A percentile compares a stretch with the other conserved stretches of the same genome.
Conservation (phyloP, 2,329 filamentous ascomycete species). For the Fusarium sulawesiense region DNA sequence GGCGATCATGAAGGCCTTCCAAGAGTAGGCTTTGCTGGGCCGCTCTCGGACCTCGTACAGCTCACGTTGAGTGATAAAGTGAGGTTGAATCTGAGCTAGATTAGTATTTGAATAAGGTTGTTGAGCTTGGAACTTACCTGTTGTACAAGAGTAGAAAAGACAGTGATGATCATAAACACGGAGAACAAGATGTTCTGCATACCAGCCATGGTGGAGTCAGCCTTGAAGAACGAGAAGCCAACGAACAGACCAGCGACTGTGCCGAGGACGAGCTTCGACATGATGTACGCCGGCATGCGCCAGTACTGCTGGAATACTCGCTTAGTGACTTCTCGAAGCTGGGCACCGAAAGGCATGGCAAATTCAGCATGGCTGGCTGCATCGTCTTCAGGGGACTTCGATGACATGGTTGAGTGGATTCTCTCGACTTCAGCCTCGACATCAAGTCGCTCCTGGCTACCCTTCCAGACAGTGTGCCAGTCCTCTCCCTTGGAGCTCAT, state of each 20-base stretch:
- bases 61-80: conserved; percentile 78
- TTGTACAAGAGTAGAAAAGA: conserved; percentile 77
- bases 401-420: conserved; percentile 64
- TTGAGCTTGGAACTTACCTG: conserved; percentile 54
- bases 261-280: conserved; percentile 74
- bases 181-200: conserved; percentile 80
- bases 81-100: conserved; percentile 71
- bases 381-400: conserved; percentile 32
- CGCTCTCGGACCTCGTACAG: conserved; percentile 83
- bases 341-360: conserved; percentile 76
- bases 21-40: conserved; percentile 79
- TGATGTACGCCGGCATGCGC: conserved; percentile 82
- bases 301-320: conserved; percentile 87
- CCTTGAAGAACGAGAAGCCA: conserved; percentile 76
- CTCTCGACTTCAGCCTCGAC: conserved; percentile 71
- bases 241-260: conserved; percentile 75
- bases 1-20: conserved; percentile 77
- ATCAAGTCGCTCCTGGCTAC: conserved; percentile 61
- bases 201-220: conserved; percentile 69
- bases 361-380: conserved; percentile 69
- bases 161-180: conserved; percentile 80
- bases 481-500: conserved; percentile 58
- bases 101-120: conserved; percentile 51
- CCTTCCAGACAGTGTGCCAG: conserved; percentile 76
- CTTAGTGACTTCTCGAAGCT: conserved; percentile 72